phyloP scores from a whole-genome alignment of 352 stramenopile species.

The Thraustotheca clavata region DNA sequence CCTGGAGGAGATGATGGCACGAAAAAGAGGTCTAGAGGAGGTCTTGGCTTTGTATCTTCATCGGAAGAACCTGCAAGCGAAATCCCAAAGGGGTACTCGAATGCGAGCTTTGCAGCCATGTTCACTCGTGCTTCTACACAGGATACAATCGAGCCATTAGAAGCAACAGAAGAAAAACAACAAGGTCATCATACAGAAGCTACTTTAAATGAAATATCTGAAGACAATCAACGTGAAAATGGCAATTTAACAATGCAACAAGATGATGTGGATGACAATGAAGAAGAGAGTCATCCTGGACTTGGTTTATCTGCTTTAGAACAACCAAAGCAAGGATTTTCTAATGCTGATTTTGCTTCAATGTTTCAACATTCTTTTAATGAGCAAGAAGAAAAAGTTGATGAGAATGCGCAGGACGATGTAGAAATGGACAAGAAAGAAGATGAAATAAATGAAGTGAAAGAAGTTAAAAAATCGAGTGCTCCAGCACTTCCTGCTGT shows the following conservation, averaged over 20 bases:
- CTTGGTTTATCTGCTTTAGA: too few species aligned
- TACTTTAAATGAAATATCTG: not conserved
- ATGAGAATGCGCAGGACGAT: not conserved
- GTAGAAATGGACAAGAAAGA: not conserved
- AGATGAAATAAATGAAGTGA: not conserved
- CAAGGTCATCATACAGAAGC: too few species aligned
- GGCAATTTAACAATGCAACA: not conserved
- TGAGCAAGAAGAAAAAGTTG: not conserved
- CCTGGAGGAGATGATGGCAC: not conserved
- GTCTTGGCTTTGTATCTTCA: not conserved
- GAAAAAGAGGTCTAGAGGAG: not conserved
- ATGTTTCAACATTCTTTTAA: slow-evolving; percentile 8
- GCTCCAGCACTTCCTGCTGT: not conserved
- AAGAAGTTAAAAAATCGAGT: not conserved
- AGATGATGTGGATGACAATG: not conserved
- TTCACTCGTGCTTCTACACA: slow-evolving; percentile 3
- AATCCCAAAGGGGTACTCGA: not conserved
- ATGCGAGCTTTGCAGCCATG: not conserved
- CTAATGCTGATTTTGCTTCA: slow-evolving; percentile 13
- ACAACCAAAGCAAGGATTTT: too few species aligned
- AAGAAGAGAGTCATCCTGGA: too few species aligned
- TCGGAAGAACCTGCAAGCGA: not conserved
- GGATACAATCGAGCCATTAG: not conserved
- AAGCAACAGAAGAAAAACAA: too few species aligned
- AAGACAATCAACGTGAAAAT: not conserved